phyloP scores from a whole-genome alignment of 1,284 basidiomycete genomes.

The Cystobasidium pallidum region DNA sequence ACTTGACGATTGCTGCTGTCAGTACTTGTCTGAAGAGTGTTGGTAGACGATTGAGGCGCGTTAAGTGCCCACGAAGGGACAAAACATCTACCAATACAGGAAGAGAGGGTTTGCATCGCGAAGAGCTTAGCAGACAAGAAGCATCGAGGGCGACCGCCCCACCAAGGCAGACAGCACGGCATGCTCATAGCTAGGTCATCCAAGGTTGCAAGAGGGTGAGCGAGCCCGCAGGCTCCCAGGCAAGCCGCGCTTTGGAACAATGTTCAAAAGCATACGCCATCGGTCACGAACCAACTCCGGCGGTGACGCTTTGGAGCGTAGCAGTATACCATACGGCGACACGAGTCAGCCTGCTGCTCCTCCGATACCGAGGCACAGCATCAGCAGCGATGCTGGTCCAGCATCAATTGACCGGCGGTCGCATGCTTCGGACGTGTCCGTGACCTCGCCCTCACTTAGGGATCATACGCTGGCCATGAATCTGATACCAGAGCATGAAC shows the following conservation, averaged over 20 bases:
- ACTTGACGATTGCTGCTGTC: not conserved
- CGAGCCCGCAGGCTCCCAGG: not conserved
- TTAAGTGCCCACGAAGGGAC: not conserved
- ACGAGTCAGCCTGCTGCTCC: slow-evolving; percentile 26
- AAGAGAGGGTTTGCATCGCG: not conserved
- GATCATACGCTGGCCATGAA: slow-evolving; percentile 32
- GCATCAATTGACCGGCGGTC: slow-evolving; percentile 10
- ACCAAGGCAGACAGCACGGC: not conserved
- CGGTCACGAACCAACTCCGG: slow-evolving; percentile 11
- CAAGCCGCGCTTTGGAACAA: slow-evolving; percentile 14
- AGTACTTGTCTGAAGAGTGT: not conserved
- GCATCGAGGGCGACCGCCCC: not conserved
- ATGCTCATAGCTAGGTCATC: not conserved
- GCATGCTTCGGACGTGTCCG: slow-evolving; percentile 11
- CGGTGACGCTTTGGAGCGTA: slow-evolving; percentile 23
- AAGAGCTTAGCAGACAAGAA: not conserved
- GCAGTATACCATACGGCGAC: slow-evolving; percentile 27
- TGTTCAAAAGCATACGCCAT: slow-evolving; percentile 22
- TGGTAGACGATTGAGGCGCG: not conserved
- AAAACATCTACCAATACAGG: not conserved
- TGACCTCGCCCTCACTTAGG: slow-evolving; percentile 12
- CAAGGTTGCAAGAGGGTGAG: not conserved
- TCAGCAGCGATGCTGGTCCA: slow-evolving; percentile 20
- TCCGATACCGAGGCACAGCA: slow-evolving; percentile 24
- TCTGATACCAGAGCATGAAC: slow-evolving; percentile 41